Percentiles rank a stretch among this genome's conserved stretches.
phyloP scores from a whole-genome alignment of 2,329 filamentous ascomycete genomes.

The Hymenoscyphus fructigenus region DNA sequence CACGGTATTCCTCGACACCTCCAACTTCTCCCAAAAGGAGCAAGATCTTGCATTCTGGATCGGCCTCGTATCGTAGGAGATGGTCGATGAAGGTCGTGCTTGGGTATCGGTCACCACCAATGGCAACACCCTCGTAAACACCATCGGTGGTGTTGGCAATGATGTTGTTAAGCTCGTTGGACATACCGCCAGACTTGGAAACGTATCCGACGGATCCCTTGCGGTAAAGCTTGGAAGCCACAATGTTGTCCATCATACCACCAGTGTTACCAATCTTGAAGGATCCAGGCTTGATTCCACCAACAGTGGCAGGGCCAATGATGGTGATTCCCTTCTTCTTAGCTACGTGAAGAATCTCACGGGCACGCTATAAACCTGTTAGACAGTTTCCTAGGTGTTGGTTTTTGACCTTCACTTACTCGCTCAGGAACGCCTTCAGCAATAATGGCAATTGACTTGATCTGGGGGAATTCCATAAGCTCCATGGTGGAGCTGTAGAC shows the following conservation, averaged over 20 bases:
- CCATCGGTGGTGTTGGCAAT: constrained; percentile 94
- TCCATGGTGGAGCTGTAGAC: constrained; percentile 99
- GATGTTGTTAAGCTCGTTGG: constrained; percentile 99
- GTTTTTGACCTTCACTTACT: constrained; percentile 55
- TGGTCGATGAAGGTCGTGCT: constrained; percentile 99
- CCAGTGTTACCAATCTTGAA: constrained; percentile 99
- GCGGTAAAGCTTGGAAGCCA: constrained; percentile 99
- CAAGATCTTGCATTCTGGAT: constrained; percentile 97
- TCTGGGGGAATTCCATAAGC: constrained; percentile 93
- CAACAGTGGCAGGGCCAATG: constrained; percentile 95
- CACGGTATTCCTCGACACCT: constrained; percentile 99
- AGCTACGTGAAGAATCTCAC: constrained; percentile 95
- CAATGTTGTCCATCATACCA: constrained; percentile 99
- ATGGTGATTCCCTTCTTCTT: constrained; percentile 99
- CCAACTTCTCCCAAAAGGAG: constrained; percentile 95
- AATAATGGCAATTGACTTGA: constrained; percentile 99
- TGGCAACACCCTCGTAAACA: constrained; percentile 98
- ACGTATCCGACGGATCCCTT: constrained; percentile 98
- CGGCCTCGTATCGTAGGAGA: constrained; percentile 91
- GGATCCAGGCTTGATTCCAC: constrained; percentile 98
- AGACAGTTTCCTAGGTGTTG: constrained; percentile 25
- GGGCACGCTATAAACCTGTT: constrained; percentile 67
- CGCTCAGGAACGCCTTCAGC: constrained; percentile 98
- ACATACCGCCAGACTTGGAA: constrained; percentile 99
- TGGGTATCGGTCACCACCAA: constrained; percentile 98